Conservation (phyloP, 1,139 yeast species). For the Trichomonascaceae sp. region DNA sequence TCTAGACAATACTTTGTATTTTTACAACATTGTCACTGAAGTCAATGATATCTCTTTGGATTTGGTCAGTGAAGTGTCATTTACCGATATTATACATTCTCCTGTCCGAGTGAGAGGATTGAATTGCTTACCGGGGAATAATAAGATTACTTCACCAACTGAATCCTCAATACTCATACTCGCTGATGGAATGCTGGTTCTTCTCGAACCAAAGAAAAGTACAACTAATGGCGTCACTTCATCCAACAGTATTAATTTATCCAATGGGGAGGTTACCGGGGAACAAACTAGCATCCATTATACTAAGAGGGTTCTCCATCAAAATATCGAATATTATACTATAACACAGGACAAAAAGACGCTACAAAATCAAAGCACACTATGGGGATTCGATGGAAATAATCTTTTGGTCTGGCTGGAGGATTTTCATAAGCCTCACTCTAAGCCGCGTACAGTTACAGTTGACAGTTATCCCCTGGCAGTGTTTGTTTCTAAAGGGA, state of each 20-base stretch:
- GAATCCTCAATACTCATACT: conserved; percentile 25
- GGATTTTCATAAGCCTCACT: conserved; percentile 10
- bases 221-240: not conserved
- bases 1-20: conserved; percentile 27
- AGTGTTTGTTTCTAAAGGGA: conserved; percentile 35
- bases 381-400: conserved; percentile 40
- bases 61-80: conserved; percentile 28
- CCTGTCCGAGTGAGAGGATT: conserved; percentile 34
- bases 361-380: conserved; percentile 17
- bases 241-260: conserved; percentile 4
- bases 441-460: conserved; percentile 3
- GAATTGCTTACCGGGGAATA: conserved; percentile 16
- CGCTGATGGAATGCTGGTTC: conserved; percentile 32
- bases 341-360: conserved; percentile 16
- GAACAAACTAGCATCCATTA: conserved; percentile 14
- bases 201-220: conserved; percentile 18
- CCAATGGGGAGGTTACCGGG: conserved; percentile 6
- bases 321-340: conserved; percentile 27
- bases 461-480: conserved; percentile 39
- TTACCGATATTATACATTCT: conserved; percentile 31
- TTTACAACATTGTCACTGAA: conserved; percentile 19
- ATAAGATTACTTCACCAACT: not conserved
- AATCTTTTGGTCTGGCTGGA: conserved; percentile 32
- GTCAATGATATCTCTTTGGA: conserved; percentile 20
- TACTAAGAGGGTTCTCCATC: conserved; percentile 23